Base-by-base conservation (phyloP, 2,329 filamentous ascomycete species). In the Monosporascus sp. region DNA sequence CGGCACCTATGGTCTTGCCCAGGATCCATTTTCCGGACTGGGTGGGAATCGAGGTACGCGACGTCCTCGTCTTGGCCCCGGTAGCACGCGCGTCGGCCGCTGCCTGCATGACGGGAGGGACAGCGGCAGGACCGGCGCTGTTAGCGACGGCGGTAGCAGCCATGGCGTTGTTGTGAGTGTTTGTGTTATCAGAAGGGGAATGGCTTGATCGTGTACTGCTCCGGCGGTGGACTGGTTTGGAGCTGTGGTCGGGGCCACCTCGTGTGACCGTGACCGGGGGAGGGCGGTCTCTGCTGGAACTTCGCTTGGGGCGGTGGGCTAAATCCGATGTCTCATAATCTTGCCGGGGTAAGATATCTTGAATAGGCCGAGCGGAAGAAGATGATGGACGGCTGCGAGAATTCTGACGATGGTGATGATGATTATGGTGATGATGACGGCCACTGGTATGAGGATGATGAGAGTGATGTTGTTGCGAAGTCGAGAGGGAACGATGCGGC, bases 1-100 rank as follows among this genome's bases (percentile, higher is more conserved):
- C 94, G 51, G 92, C 91, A 55, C 94, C 94, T 65, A 99, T 94
- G 3, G 94, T 97, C 78, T 97, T 97, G 55, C 93, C 93, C 50
- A 99, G 78, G 52, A 91, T 85, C 91, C 93, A 99, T 76, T 92
- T 91, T 54, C 94, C 94, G 14, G 92, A 91, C 47, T 88, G 86
- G 3, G 92, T 91, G 50, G 89, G 89, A 68, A 99, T 96, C 41
- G 89, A 93, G 14, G 93, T 97, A 64, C 84, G 79, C 51, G 82
- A 79, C 61, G 80, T 80, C 55, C 78, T 74, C 61, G 78, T 78
- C 63, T 79, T 78, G 48, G 76, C 69, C 45, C 74, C 73, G 14
- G 75, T 69, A 53, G 74, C 68, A 63, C 80, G 78, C 47, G 74
- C 70, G 57, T 81, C 78, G 55, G 71, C 65, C 56, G 70, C 67